phyloP scores from a whole-genome alignment of 495 filamentous ascomycete species.

The Neurospora pannonica region DNA sequence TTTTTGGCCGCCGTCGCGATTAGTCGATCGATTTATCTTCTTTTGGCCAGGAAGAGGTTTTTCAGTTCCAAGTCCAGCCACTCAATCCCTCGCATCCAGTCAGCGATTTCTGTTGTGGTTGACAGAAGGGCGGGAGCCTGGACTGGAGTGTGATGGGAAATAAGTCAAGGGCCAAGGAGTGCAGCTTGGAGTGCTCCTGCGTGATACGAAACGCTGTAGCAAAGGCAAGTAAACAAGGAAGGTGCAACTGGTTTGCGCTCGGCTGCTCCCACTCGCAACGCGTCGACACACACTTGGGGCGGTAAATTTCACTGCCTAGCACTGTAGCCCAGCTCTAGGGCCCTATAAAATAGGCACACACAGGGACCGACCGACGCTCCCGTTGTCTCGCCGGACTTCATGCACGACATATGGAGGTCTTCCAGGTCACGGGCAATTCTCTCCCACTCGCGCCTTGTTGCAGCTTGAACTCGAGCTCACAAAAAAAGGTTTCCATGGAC shows the following conservation, averaged over 20 bases:
- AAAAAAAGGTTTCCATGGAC: background rate
- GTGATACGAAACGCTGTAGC: background rate
- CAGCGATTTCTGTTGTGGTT: background rate
- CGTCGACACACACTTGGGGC: background rate
- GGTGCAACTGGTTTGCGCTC: background rate
- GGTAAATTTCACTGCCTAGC: background rate
- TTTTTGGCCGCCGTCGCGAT: background rate
- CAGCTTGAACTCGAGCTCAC: background rate
- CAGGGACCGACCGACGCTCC: background rate
- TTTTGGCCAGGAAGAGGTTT: conserved; percentile 1
- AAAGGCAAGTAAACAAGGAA: background rate
- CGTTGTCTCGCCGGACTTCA: background rate
- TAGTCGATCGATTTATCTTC: background rate
- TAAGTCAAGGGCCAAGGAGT: background rate
- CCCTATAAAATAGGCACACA: background rate
- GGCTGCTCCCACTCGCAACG: background rate
- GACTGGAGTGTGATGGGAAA: background rate
- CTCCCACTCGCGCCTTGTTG: background rate
- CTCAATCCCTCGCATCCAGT: background rate
- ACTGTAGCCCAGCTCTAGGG: background rate
- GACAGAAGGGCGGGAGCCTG: background rate
- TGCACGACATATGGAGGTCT: background rate
- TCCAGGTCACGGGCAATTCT: background rate
- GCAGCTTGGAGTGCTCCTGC: background rate
- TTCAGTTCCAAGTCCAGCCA: background rate